Percentiles rank a stretch among this genome's conserved stretches.
These are phyloP conservation scores for Claviceps lovelessii DNA, from an alignment of 2,329 filamentous ascomycete species.

Conservation along the genomic window DNA sequence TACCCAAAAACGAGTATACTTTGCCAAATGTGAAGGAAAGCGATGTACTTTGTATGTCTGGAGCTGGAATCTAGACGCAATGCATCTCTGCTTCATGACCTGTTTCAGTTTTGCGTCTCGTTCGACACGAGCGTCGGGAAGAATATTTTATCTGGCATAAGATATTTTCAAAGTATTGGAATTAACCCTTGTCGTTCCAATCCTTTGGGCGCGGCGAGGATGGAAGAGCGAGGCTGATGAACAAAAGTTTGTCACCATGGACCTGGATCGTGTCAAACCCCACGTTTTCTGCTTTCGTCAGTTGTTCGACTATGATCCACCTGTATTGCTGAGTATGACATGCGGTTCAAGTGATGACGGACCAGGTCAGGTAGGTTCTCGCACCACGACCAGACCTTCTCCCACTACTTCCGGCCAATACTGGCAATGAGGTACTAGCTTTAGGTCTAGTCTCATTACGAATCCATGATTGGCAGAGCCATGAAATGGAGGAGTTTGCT, in stretches of 20 bases:
- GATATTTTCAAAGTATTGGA: slow-evolving; percentile 6
- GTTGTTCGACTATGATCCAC: neutral
- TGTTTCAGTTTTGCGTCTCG: neutral
- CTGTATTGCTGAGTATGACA: neutral
- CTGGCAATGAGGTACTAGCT: neutral
- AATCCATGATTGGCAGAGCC: neutral
- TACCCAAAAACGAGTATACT: no score
- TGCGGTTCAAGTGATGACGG: neutral
- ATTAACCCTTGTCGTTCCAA: no score
- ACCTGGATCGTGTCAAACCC: slow-evolving; percentile 12
- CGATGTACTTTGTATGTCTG: no score
- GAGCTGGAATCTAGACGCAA: no score
- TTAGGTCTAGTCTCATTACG: neutral
- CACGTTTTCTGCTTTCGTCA: neutral
- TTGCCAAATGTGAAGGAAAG: no score
- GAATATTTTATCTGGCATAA: slow-evolving; percentile 23
- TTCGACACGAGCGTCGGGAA: slow-evolving; percentile 21
- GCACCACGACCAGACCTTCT: slow-evolving; percentile 9
- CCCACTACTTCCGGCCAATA: neutral
- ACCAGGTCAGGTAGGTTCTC: slow-evolving; percentile 11
- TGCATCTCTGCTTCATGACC: neutral
- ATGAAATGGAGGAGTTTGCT: neutral
- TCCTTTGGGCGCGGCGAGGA: neutral
- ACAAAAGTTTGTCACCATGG: slow-evolving; percentile 14
- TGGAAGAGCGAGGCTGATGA: slow-evolving; percentile 14